phyloP scores from a whole-genome alignment of 1,139 yeast species.

The Scheffersomyces titani region DNA sequence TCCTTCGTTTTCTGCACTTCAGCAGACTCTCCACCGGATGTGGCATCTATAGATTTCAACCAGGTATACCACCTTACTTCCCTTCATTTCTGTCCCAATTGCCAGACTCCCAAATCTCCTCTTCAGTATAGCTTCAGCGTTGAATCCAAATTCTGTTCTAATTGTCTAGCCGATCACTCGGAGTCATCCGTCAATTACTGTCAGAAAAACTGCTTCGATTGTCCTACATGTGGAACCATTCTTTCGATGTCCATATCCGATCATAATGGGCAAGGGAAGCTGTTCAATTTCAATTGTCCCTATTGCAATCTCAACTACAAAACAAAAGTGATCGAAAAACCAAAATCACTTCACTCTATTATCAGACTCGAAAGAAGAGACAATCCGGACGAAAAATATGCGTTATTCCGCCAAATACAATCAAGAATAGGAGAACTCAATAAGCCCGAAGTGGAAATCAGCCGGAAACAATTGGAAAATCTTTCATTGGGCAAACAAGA shows the following conservation, averaged over 20 bases:
- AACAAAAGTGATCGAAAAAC: slow-evolving; percentile 33
- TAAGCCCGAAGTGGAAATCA: not conserved
- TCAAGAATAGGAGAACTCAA: not conserved
- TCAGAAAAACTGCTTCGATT: slow-evolving; percentile 39
- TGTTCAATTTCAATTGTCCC: slow-evolving; percentile 34
- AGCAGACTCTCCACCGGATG: slow-evolving; percentile 6
- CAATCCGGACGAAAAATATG: not conserved
- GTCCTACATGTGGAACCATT: slow-evolving; percentile 37
- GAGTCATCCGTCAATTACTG: slow-evolving; percentile 24
- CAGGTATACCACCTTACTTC: slow-evolving; percentile 15
- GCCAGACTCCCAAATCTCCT: slow-evolving; percentile 32
- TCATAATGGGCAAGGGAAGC: slow-evolving; percentile 27
- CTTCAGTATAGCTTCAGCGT: slow-evolving; percentile 26
- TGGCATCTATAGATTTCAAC: slow-evolving; percentile 7
- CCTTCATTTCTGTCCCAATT: slow-evolving; percentile 40
- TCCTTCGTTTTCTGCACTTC: slow-evolving; percentile 21
- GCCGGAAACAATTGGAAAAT: slow-evolving; percentile 5
- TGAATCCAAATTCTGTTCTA: slow-evolving; percentile 35
- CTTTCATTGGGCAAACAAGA: slow-evolving; percentile 7
- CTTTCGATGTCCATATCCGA: slow-evolving; percentile 28
- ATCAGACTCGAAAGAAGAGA: slow-evolving; percentile 20
- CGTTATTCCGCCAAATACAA: not conserved
- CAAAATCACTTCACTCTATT: slow-evolving; percentile 35
- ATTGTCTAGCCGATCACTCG: slow-evolving; percentile 38
- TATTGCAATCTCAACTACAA: slow-evolving; percentile 30